Evolutionary conservation across 768 basidiomycete species (phyloP), one percentile per base, ranked within the genome.

Genomic region (Boletus sp.): DNA sequence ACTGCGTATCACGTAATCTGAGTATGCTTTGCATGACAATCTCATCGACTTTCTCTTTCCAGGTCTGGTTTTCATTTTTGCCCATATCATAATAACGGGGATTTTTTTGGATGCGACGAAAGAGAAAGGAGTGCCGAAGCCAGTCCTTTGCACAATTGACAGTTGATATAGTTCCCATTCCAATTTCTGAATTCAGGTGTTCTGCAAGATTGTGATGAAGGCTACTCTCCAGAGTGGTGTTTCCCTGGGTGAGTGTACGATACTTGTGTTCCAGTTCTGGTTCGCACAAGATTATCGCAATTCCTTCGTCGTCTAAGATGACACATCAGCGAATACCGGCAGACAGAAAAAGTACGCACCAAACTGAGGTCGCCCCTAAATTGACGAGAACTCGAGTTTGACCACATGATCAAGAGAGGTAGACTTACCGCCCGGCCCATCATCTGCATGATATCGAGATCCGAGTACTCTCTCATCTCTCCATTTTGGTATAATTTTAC

Each of bases 361-460:
- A 65, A 91, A 96, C 70, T 98, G 94, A 27, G 94, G 93, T 33
- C 94, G 80, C 9, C 94, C 93, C 84, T 92, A 53, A 44, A 41
- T 55, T 1, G 39, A 44, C 17, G 21, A 51, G 27, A 43, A 41
- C 19, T 54, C 37, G 23, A 38, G 38, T 32, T 40, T 42, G 47
- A 40, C 25, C 19, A 47, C 33, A 29, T 23, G 7, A 48, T 19
- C 25, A 11, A 29, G 15, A 41, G 38, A 38, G 3, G 33, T 1
- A 41, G 51, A 47, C 84, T 69, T 66, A 91, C 90, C 40, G 94
- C 94, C 44, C 97, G 83, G 7, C 96, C 97, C 54, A 98, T 82
- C 96, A 98, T 98, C 70, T 97, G 95, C 79, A 91, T 84, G 29
- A 98, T 79, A 62, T 98, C 97, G 6, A 97, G 78, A 66, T 97